These are phyloP conservation scores for Suillus weaverae DNA, from an alignment of 768 basidiomycete species.

Conservation along the genomic window DNA sequence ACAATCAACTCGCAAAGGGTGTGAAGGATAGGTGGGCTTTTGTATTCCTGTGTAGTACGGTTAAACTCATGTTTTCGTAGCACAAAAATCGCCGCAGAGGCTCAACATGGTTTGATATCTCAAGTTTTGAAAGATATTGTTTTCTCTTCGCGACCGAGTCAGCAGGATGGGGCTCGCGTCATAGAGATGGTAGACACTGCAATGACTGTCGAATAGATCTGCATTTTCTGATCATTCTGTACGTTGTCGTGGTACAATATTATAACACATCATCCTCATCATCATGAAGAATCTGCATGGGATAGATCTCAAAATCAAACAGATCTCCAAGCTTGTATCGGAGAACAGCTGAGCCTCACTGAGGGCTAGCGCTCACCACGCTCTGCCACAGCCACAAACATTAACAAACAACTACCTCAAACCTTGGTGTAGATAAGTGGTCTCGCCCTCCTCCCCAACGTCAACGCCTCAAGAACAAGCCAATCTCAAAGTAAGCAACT, in stretches of 20 bases:
- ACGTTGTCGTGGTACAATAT: background rate
- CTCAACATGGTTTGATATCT: slow-evolving; percentile 90
- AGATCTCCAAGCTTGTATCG: background rate
- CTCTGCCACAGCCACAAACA: slow-evolving; percentile 23
- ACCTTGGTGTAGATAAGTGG: slow-evolving; percentile 5
- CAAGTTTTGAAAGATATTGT: slow-evolving; percentile 93
- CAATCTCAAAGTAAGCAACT: slow-evolving; percentile 30
- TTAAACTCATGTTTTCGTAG: slow-evolving; percentile 38
- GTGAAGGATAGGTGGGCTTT: slow-evolving; percentile 79
- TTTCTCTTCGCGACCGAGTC: slow-evolving; percentile 58
- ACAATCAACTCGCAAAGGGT: slow-evolving; percentile 84
- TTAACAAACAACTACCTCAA: slow-evolving; percentile 24
- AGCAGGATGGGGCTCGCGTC: slow-evolving; percentile 24
- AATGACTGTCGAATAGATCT: slow-evolving; percentile 34
- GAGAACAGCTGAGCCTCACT: no score
- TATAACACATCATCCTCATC: background rate
- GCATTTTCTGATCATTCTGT: background rate
- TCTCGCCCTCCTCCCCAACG: slow-evolving; percentile 28
- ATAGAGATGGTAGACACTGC: slow-evolving; percentile 37
- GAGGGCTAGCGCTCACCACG: background rate
- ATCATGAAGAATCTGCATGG: background rate
- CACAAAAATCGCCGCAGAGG: slow-evolving; percentile 85
- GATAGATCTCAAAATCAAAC: background rate
- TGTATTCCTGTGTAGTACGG: slow-evolving; percentile 16
- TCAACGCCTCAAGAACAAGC: slow-evolving; percentile 28